These are phyloP conservation scores for Candida orba DNA, from an alignment of 805 yeast species.

Conservation along the genomic window DNA sequence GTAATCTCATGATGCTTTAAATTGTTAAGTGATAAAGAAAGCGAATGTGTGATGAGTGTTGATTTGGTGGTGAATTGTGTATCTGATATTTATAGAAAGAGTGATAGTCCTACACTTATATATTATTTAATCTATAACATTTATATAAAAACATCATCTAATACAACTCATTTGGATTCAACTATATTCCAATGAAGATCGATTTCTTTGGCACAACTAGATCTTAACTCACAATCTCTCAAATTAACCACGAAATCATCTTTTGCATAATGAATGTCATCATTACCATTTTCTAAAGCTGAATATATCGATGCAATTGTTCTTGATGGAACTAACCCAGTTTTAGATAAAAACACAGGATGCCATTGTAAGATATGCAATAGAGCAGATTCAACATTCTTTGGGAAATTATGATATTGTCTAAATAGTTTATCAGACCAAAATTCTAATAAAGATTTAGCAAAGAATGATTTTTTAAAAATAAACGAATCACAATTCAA, in stretches of 20 bases:
- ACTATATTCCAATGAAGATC: slow-evolving; percentile 26
- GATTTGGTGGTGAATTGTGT: too few species aligned
- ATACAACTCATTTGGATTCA: background rate
- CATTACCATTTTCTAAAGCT: slow-evolving; percentile 34
- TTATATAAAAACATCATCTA: background rate
- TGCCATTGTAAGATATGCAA: slow-evolving; percentile 96
- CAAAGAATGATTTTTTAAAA: slow-evolving; percentile 56
- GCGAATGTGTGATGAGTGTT: slow-evolving; percentile 8
- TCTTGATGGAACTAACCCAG: slow-evolving; percentile 65
- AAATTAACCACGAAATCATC: slow-evolving; percentile 68
- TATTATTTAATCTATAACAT: background rate
- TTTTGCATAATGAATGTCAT: slow-evolving; percentile 41
- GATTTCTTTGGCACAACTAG: slow-evolving; percentile 46
- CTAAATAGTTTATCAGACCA: slow-evolving; percentile 72
- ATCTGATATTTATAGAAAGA: too few species aligned
- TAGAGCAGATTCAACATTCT: slow-evolving; percentile 58
- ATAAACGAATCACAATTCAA: slow-evolving; percentile 66
- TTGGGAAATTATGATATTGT: slow-evolving; percentile 51
- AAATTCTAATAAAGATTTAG: slow-evolving; percentile 66
- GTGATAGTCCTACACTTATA: too few species aligned
- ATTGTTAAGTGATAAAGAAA: slow-evolving; percentile 19
- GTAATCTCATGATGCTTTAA: background rate
- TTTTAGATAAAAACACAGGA: slow-evolving; percentile 64
- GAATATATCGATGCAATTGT: slow-evolving; percentile 43
- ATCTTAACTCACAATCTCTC: slow-evolving; percentile 44